Evolutionary conservation across 495 filamentous ascomycete species (phyloP), one percentile per base, ranked within the genome.

Genomic region (Staphylotrichum longicolle): DNA sequence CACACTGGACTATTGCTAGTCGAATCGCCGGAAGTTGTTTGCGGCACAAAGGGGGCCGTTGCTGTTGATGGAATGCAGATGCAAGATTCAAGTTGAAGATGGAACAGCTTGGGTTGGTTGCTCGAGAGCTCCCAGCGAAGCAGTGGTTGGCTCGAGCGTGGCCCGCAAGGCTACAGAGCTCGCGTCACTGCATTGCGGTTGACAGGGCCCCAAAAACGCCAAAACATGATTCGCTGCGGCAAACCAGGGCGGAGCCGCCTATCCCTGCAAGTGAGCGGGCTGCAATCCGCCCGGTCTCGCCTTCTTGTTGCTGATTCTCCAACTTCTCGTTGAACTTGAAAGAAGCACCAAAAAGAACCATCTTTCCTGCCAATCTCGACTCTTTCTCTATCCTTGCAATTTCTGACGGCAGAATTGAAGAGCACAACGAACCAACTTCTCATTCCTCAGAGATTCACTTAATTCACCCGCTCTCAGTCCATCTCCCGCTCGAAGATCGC

Each of bases 141-240:
- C 34, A 12, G 11, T 35, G 39, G 53, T 58, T 67, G 60, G 64
- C 60, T 62, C 48, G 47, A 61, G 66, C 61, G 41, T 45, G 51
- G 34, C 14, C 51, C 52, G 61, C 67, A 66, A 69, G 67, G 67
- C 67, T 65, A 58, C 67, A 66, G 54, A 62, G 58, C 63, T 64
- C 67, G 63, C 67, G 67, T 66, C 61, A 66, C 63, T 61, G 60
- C 34, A 10, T 7, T 35, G 32, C 15, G n/a, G 30, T 12, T 12
- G 42, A 6, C 20, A 47, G 46, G 33, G 45, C 33, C 8, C n/a
- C 20, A 8, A 1, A n/a, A 27, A 1, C 46, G 57, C 41, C 8
- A 4, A 12, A 3, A 4, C 3, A 7, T 62, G 54, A 62, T 57
- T 60, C 54, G 62, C 30, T 32, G n/a, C 12, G 32, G 41, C 54